These are phyloP conservation scores for Mimosa pudica DNA, from an alignment of 306 rosid genomes.

Conservation along the genomic window DNA sequence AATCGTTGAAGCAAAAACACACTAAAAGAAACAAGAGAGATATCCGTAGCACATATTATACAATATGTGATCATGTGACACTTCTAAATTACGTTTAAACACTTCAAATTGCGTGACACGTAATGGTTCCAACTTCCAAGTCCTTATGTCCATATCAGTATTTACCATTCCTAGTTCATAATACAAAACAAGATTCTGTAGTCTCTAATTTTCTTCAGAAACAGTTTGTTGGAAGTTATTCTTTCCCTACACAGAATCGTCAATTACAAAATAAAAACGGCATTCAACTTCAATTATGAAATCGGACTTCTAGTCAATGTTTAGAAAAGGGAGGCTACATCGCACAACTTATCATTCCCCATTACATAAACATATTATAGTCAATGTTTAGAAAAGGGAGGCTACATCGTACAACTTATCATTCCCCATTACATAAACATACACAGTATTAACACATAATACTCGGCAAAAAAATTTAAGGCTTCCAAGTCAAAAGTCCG, in stretches of 20 bases:
- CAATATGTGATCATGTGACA: background rate
- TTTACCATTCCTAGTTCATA: background rate
- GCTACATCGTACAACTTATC: background rate
- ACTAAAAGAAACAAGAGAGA: background rate
- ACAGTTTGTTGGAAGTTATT: background rate
- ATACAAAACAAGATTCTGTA: background rate
- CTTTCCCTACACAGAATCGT: background rate
- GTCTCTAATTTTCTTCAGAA: background rate
- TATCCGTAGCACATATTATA: background rate
- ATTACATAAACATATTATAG: background rate
- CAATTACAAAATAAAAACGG: background rate
- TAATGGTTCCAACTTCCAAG: background rate
- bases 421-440: slow-evolving; percentile 1
- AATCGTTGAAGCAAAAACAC: background rate
- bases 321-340: background rate
- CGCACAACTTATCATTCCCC: slow-evolving; percentile 4
- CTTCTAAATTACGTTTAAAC: background rate
- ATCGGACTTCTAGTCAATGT: background rate
- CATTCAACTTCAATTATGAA: slow-evolving; percentile 6
- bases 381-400: background rate
- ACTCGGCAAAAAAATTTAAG: slow-evolving; percentile 13
- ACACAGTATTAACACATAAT: slow-evolving; percentile 6
- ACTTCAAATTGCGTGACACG: background rate
- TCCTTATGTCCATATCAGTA: too few relatives aligned
- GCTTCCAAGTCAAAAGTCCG: slow-evolving; percentile 11